These are phyloP conservation scores for Xeromyces bisporus DNA, from an alignment of 495 filamentous ascomycete species.

Conservation along the genomic window DNA sequence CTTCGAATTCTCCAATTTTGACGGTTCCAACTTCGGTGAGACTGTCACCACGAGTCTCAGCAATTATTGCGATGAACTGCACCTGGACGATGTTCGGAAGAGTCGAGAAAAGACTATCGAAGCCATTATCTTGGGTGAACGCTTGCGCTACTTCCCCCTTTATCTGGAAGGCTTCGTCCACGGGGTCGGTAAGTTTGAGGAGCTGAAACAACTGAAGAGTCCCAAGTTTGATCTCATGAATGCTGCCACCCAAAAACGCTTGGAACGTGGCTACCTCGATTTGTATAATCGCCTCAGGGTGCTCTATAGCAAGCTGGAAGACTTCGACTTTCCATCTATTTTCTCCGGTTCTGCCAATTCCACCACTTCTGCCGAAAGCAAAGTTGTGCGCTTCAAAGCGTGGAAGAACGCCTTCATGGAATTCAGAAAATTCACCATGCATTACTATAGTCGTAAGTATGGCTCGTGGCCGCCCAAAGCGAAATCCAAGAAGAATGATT, in stretches of 20 bases:
- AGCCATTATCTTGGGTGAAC: conserved; percentile 71
- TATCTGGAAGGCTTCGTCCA: conserved; percentile 89
- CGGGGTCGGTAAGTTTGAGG: conserved; percentile 76
- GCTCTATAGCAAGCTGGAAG: conserved; percentile 49
- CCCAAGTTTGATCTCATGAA: conserved; percentile 54
- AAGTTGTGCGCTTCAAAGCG: conserved; percentile 59
- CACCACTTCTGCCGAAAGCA: conserved; percentile 52
- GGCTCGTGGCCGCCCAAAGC: conserved; percentile 93
- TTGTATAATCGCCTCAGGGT: conserved; percentile 49
- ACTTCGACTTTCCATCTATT: conserved; percentile 81
- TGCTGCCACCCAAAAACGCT: conserved; percentile 50
- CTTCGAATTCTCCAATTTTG: conserved; percentile 64
- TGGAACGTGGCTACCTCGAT: conserved; percentile 70
- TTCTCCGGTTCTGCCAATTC: conserved; percentile 81
- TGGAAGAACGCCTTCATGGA: conserved; percentile 62
- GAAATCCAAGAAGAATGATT: conserved; percentile 77
- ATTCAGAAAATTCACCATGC: conserved; percentile 57
- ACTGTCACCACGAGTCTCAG: conserved; percentile 59
- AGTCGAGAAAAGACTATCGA: conserved; percentile 87
- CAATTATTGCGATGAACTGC: conserved; percentile 57
- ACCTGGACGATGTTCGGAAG: conserved; percentile 59
- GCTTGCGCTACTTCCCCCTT: conserved; percentile 61
- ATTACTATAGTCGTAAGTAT: conserved; percentile 66
- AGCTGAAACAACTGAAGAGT: conserved; percentile 47
- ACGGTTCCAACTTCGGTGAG: conserved; percentile 70